Conservation (phyloP, 768 basidiomycete genomes). For the Mycena rebaudengoi region DNA sequence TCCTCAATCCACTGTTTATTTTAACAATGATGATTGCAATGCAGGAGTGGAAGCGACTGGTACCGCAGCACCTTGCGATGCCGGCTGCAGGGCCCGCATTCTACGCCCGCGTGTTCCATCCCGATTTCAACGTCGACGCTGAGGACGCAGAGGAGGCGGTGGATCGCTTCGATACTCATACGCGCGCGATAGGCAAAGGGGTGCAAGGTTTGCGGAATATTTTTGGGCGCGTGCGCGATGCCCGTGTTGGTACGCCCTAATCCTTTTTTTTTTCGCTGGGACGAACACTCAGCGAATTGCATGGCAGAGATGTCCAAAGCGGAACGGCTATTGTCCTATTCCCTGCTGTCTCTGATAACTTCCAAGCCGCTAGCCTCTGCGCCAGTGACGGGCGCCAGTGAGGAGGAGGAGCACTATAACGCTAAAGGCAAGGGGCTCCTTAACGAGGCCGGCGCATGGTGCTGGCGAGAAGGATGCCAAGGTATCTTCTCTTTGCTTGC, state of each 20-base stretch:
- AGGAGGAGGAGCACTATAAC: constrained; percentile 54
- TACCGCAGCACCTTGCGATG: constrained; percentile 66
- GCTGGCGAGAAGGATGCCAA: constrained; percentile 83
- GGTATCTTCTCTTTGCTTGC: constrained; percentile 48
- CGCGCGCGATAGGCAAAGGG: constrained; percentile 70
- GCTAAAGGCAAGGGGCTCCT: constrained; percentile 61
- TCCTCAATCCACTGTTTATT: constrained; percentile 1
- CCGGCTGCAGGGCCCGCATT: constrained; percentile 79
- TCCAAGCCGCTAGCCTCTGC: constrained; percentile 65
- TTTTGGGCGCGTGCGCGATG: constrained; percentile 70
- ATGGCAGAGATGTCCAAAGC: constrained; percentile 80
- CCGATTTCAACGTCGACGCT: constrained; percentile 82
- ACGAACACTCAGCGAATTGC: background rate
- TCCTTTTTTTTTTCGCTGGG: background rate
- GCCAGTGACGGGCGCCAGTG: constrained; percentile 54
- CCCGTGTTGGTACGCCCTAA: constrained; percentile 65
- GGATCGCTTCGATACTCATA: constrained; percentile 71
- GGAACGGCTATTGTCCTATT: constrained; percentile 77
- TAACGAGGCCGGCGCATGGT: constrained; percentile 84
- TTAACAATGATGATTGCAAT: background rate
- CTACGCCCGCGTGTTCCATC: constrained; percentile 83
- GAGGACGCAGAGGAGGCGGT: constrained; percentile 71
- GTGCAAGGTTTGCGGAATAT: constrained; percentile 72
- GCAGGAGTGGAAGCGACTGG: constrained; percentile 77
- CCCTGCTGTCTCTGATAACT: constrained; percentile 78